Conservation (phyloP, 352 stramenopile species). For the Phytopythium cucurbitacearum region DNA sequence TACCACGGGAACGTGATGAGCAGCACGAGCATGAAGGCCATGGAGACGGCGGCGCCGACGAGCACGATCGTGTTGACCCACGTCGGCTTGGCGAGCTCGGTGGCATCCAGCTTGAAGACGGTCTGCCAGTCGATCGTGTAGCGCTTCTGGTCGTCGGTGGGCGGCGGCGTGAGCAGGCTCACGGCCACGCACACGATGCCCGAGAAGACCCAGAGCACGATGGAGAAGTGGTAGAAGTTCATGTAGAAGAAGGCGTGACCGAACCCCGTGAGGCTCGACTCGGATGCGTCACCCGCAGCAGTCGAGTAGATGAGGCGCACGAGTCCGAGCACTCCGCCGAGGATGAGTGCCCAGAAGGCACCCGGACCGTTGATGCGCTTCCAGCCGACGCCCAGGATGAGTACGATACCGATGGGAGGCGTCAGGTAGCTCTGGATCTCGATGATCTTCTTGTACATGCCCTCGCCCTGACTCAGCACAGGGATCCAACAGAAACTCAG, state of each 20-base stretch:
- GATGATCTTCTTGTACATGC: conserved; percentile 53
- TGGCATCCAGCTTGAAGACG: conserved; percentile 45
- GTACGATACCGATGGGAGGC: conserved; percentile 52
- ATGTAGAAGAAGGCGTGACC: conserved; percentile 60
- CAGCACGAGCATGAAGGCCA: conserved; percentile 22
- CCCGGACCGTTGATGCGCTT: conserved; percentile 43
- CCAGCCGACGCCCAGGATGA: conserved; percentile 50
- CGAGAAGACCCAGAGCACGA: conserved; percentile 43
- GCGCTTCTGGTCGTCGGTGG: conserved; percentile 23
- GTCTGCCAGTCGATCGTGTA: conserved; percentile 52
- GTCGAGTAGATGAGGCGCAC: conserved; percentile 52
- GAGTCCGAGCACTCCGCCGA: conserved; percentile 41
- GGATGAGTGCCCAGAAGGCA: conserved; percentile 42
- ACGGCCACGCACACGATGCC: conserved; percentile 43
- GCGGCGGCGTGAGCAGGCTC: conserved; percentile 39
- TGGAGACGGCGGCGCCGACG: conserved; percentile 5
- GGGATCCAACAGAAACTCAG: conserved; percentile 65
- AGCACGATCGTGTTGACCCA: conserved; percentile 47
- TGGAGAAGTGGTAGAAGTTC: conserved; percentile 67
- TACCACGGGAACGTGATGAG: conserved; percentile 22
- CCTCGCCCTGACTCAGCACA: conserved; percentile 47
- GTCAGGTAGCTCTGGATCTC: conserved; percentile 62
- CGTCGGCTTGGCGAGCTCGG: conserved; percentile 37
- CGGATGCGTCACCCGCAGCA: conserved; percentile 34
- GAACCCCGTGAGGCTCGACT: conserved; percentile 31